These are phyloP conservation scores for Lichtheimia ramosa DNA, from an alignment of 371 early-diverging fungal species.

Conservation along the genomic window DNA sequence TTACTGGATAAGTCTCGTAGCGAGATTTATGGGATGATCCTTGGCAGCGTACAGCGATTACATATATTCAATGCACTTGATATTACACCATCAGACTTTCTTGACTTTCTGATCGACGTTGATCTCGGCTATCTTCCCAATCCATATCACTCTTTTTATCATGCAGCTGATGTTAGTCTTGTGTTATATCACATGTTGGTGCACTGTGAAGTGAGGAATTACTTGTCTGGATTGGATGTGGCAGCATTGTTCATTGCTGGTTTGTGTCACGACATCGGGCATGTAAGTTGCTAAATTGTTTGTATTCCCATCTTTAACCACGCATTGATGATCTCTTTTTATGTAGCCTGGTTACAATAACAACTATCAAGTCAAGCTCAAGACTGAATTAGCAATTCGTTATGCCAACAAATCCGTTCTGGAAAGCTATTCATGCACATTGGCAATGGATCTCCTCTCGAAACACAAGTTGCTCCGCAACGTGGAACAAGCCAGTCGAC, in stretches of 20 bases:
- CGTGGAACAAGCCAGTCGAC: conserved; percentile 24
- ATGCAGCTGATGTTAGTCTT: conserved; percentile 84
- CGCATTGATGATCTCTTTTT: conserved; percentile 55
- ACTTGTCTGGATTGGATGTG: conserved; percentile 69
- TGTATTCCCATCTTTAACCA: too few relatives aligned
- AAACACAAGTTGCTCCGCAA: conserved; percentile 68
- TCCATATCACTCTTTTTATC: conserved; percentile 89
- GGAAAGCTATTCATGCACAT: conserved; percentile 82
- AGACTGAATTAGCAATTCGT: conserved; percentile 68
- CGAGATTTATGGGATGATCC: conserved; percentile 70
- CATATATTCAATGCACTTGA: conserved; percentile 59
- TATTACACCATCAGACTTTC: conserved; percentile 63
- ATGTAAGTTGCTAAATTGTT: conserved; percentile 64
- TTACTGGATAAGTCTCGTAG: conserved; percentile 66
- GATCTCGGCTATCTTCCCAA: conserved; percentile 75
- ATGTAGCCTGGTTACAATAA: conserved; percentile 88
- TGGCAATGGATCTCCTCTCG: conserved; percentile 66
- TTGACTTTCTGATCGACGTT: conserved; percentile 84
- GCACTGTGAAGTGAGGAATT: conserved; percentile 60
- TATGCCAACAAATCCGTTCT: conserved; percentile 81
- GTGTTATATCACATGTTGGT: conserved; percentile 76
- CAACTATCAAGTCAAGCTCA: conserved; percentile 81
- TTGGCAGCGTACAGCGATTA: conserved; percentile 65
- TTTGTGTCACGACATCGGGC: conserved; percentile 91
- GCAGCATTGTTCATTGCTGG: conserved; percentile 78